Base-by-base conservation (phyloP, 352 stramenopile genomes). In the Poterioochromonas sp. region DNA sequence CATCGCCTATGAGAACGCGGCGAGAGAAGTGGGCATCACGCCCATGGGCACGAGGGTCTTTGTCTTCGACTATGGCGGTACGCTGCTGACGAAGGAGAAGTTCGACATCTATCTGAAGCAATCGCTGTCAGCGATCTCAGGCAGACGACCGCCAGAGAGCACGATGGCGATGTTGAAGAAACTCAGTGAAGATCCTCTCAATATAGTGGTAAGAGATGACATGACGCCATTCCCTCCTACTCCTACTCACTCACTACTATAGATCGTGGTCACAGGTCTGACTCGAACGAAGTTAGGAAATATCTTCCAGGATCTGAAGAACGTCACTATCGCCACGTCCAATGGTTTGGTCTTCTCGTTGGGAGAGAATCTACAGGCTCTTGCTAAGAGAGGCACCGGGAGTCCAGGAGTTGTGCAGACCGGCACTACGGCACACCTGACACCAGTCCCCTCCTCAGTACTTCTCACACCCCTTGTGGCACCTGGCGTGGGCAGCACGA, bases 51-150 rank as follows among this genome's bases (percentile, higher is more conserved):
- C 35, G 15, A 88, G 95, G 74, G 90, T 99, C 0, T 95, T 99
- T 69, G 81, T 99, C 43, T 85, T 98, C 49, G 95, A 98, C 82
- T 99, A 98, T 79, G 96, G 95, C 78, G 94, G 95, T 20, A 98
- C 94, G 0, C 91, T 99, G 69, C 92, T 98, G 54, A 85, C 86
- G 29, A 93, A 93, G 76, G 83, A 85, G 54, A 86, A 90, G 71
- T 58, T 63, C 29, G 68, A 76, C 18, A 63, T 62, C 18, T 60
- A 76, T 44, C 12, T 76, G 0, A 76, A 76, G 34, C 40, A 60
- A n/a, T 35, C 65, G 49, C 15, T 74, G 65, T 74, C 37, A 20
- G 37, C 65, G 3, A 54, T 74, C 40, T 15, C 65, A 37, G 65
- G 65, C 37, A 80, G 83, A n/a, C 77, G 85, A 22, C 85, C 34